Conservation (phyloP, 1,284 basidiomycete species). For the Cutaneotrichosporon mucoides region DNA sequence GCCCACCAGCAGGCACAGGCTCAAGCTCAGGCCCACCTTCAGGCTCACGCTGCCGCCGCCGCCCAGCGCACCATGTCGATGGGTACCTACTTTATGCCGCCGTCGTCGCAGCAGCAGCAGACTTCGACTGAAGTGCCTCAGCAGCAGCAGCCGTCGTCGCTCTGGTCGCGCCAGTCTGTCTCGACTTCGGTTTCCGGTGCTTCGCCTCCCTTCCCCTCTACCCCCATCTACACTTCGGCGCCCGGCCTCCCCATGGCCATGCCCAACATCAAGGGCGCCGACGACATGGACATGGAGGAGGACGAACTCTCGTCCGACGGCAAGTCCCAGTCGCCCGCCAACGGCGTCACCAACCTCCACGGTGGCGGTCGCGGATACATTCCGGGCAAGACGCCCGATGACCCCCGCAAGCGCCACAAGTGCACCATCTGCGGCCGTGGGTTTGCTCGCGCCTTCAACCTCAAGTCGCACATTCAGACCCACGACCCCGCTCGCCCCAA, state of each 20-base stretch:
- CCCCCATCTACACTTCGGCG: constrained; percentile 22
- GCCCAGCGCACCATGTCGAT: constrained; percentile 20
- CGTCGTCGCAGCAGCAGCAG: background rate
- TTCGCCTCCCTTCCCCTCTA: constrained; percentile 30
- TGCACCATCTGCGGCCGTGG: constrained; percentile 48
- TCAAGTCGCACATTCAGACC: constrained; percentile 50
- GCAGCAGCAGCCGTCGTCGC: constrained; percentile 8
- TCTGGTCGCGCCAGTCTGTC: constrained; percentile 22
- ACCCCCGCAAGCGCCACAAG: constrained; percentile 51
- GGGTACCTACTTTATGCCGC: constrained; percentile 25
- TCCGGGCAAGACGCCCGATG: constrained; percentile 49
- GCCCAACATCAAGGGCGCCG: constrained; percentile 1
- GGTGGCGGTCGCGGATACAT: constrained; percentile 49
- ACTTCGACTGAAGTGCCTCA: background rate
- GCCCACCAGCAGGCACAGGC: constrained; percentile 28
- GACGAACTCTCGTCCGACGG: constrained; percentile 16
- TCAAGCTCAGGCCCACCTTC: constrained; percentile 30
- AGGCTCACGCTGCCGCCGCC: constrained; percentile 36
- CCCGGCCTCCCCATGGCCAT: constrained; percentile 3
- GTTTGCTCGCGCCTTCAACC: constrained; percentile 50
- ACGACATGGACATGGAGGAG: constrained; percentile 11
- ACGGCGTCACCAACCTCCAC: constrained; percentile 37
- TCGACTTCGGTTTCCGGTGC: constrained; percentile 19
- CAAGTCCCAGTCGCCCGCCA: constrained; percentile 8
- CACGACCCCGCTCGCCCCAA: constrained; percentile 50